These are phyloP conservation scores for Sphaerulina vaccinii DNA, from an alignment of 2,329 filamentous ascomycete species.

Conservation along the genomic window DNA sequence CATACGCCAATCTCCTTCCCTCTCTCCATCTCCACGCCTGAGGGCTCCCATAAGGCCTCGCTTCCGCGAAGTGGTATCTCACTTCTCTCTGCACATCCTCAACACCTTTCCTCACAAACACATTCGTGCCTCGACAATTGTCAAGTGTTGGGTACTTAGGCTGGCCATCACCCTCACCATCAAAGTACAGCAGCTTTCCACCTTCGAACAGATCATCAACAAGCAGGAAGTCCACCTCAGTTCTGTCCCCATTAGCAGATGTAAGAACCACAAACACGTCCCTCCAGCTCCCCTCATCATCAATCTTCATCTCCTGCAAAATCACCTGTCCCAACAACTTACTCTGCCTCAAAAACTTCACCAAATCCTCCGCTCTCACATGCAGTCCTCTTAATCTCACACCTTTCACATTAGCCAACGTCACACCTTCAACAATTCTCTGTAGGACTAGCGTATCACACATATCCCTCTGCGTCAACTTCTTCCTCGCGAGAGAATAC, in stretches of 20 bases:
- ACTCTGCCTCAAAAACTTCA: neutral
- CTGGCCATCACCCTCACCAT: neutral
- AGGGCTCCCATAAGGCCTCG: slow-evolving; percentile 9
- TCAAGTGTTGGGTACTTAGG: slow-evolving; percentile 10
- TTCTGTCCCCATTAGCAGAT: neutral
- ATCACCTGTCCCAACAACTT: slow-evolving; percentile 1
- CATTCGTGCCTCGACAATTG: slow-evolving; percentile 6
- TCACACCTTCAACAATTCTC: neutral
- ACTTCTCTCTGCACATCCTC: slow-evolving; percentile 4
- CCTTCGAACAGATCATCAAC: slow-evolving; percentile 19
- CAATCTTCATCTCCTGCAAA: slow-evolving; percentile 5
- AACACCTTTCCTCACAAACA: neutral
- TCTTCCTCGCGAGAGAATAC: slow-evolving; percentile 1
- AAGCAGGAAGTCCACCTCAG: slow-evolving; percentile 3
- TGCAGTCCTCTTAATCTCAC: slow-evolving; percentile 11
- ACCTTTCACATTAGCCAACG: neutral
- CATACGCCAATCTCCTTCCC: slow-evolving; percentile 4
- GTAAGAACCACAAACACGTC: slow-evolving; percentile 2
- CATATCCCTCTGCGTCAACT: neutral
- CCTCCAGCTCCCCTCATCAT: slow-evolving; percentile 5
- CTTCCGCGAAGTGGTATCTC: slow-evolving; percentile 9
- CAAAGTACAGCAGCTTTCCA: slow-evolving; percentile 13
- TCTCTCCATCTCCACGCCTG: slow-evolving; percentile 8
- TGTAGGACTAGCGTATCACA: neutral
- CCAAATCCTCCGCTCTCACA: slow-evolving; percentile 1